Percentiles rank a stretch among this genome's conserved stretches.
Conservation (phyloP, 495 filamentous ascomycete genomes). For the Tirmania nivea region DNA sequence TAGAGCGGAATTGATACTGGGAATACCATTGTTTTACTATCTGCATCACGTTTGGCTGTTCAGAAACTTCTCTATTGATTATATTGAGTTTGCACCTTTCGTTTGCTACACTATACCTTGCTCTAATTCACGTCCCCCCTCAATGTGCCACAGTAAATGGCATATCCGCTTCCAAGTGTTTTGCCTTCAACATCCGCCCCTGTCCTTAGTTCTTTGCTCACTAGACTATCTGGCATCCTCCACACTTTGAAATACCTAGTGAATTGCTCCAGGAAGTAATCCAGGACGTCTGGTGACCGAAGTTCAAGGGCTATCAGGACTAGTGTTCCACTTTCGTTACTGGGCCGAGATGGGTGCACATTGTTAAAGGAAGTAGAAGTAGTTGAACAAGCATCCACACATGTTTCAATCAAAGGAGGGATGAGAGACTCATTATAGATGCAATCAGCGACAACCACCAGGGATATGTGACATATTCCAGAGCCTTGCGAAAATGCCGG, state of each 20-base stretch:
- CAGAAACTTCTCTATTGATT: no score
- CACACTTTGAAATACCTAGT: slow-evolving; percentile 44
- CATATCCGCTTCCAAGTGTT: neutral
- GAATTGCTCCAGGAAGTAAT: slow-evolving; percentile 54
- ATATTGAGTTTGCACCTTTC: no score
- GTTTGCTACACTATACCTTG: no score
- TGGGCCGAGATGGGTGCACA: slow-evolving; percentile 23
- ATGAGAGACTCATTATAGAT: slow-evolving; percentile 78
- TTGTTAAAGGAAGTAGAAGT: slow-evolving; percentile 2
- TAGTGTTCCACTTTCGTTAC: slow-evolving; percentile 22
- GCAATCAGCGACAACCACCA: slow-evolving; percentile 64
- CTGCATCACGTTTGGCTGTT: no score
- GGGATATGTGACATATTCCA: slow-evolving; percentile 26
- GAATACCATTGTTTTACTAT: no score
- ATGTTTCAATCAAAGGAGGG: slow-evolving; percentile 60
- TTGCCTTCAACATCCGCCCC: neutral
- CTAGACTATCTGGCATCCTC: slow-evolving; percentile 44
- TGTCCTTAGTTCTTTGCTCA: slow-evolving; percentile 35
- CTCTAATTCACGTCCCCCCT: slow-evolving; percentile 4
- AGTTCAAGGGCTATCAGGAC: slow-evolving; percentile 74
- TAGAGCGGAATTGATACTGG: no score
- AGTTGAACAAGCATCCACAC: slow-evolving; percentile 43
- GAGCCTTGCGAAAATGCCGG: slow-evolving; percentile 2
- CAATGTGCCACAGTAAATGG: slow-evolving; percentile 40
- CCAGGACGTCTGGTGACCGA: slow-evolving; percentile 62